Evolutionary conservation across 75 land plant genomes (phyloP), one percentile per base, ranked within the genome.

Genomic region (Picea sitchensis): DNA sequence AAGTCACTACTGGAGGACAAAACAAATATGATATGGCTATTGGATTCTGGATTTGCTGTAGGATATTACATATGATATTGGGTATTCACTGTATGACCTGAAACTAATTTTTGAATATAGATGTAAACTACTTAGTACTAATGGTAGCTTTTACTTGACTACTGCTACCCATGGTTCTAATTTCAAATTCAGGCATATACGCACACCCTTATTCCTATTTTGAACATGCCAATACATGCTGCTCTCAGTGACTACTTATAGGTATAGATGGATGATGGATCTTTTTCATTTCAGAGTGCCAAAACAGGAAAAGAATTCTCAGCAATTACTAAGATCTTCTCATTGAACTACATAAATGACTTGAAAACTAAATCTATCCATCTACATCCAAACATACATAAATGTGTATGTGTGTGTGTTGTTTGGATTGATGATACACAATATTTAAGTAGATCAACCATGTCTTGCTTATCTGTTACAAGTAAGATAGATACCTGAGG

Each of bases 401-500:
- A 8, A 26, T 18, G 18, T 64, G 65, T 64, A 20, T 18, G 65
- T 5, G 65, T 1, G 20, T 17, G 65, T 64, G 65, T 64, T 64
- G 7, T 3, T 64, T 64, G 26, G 26, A 64, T 26, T 64, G 1
- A 3, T 7, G 0, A 26, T n/a, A 9, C 9, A 64, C 26, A n/a
- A 26, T 26, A 64, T 26, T 64, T 64, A 64, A 18, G 21, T 18
- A n/a, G 8, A 26, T n/a, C 65, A 64, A 64, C 9, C 26, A 17
- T 64, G 65, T 64, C 41, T 59, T 69, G 26, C 21, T 72, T 12
- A 32, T 17, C 26, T 67, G 36, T 30, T 3, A 21, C 75, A 76
- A 82, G 32, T 34, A 73, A 59, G 65, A 63, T 72, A 13, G 4
- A 14, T 62, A 92, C 94, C 94, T 92, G 76, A 61, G 87, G 78